These are phyloP conservation scores for Aspergillus cavernicola DNA, from an alignment of 495 filamentous ascomycete species.

Conservation along the genomic window DNA sequence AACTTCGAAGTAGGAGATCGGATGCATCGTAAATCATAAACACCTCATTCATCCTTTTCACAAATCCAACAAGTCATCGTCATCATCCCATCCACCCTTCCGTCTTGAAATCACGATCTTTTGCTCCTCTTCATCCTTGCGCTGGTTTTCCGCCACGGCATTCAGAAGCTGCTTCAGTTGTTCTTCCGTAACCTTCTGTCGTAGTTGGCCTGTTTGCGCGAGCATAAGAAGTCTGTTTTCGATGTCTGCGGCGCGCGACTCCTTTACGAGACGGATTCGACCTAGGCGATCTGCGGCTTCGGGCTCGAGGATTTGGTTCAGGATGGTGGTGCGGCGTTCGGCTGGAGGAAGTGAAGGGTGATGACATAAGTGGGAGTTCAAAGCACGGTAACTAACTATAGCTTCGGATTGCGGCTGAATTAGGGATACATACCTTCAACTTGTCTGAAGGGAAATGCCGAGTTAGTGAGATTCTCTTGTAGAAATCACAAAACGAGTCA, in stretches of 20 bases:
- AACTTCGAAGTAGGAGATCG: constrained; percentile 1
- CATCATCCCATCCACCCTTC: constrained; percentile 84
- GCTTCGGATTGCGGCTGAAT: too few relatives aligned
- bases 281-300: constrained; percentile 90
- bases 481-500: background rate
- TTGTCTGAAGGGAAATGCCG: constrained; percentile 41
- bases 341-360: constrained; percentile 15
- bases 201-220: constrained; percentile 80
- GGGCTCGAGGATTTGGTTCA: constrained; percentile 89
- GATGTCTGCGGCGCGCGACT: constrained; percentile 80
- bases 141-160: constrained; percentile 70
- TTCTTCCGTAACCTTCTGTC: constrained; percentile 82
- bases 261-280: constrained; percentile 93
- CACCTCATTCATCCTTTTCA: constrained; percentile 16
- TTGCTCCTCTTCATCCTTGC: constrained; percentile 56
- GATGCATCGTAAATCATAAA: constrained; percentile 8
- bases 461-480: background rate
- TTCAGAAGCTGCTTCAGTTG: constrained; percentile 89
- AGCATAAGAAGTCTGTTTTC: constrained; percentile 93
- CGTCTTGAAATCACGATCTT: constrained; percentile 82
- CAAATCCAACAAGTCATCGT: constrained; percentile 74
- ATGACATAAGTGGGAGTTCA: constrained; percentile 9
- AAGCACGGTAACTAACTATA: too few relatives aligned
- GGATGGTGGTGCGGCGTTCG: constrained; percentile 63
- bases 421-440: constrained; percentile 55